Base-by-base conservation (phyloP, 495 filamentous ascomycete genomes). In the Podospora bellae-mahoneyi region DNA sequence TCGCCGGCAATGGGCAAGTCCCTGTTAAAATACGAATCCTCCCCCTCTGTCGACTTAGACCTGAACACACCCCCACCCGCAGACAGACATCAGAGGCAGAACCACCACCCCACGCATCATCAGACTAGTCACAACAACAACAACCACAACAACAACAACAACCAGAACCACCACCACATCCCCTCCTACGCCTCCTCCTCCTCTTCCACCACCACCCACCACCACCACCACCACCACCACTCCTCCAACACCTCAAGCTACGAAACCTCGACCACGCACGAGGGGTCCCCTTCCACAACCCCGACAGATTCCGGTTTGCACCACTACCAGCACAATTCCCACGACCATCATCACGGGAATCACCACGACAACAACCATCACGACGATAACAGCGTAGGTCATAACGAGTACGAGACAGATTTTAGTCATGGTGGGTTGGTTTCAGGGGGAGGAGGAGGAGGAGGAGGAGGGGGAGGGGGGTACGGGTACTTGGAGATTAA, bases 401-500 rank as follows among this genome's bases (percentile, higher is more conserved):
- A 73, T 59, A 58, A 75, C 75, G 34, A 73, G 69, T 61, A 76
- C 69, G 71, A 75, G 64, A 69, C 70, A 60, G 66, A 76, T 64
- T 77, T 82, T 78, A 64, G 78, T 57, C 69, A 82, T 72, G 77
- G 74, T 67, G 72, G 80, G 34, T 65, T 81, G 60, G 68, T 77
- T 23, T 68, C 81, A 65, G 72, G 78, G 23, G 23, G 23, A 23
- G 23, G 23, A 23, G 23, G 23, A 23, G 23, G 23, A 23, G 23
- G 23, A 23, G 23, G 23, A 23, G 23, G 23, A 23, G 23, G 23
- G 0, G 23, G 23, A 23, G 23, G 23, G 76, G 74, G 78, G n/a
- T 74, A 81, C 75, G 69, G 78, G 53, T 83, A 84, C 57, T 73
- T 81, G 0, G 76, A 74, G n/a, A 64, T 77, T 0, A 79, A 78